A percentile compares a stretch with the other conserved stretches of the same genome.
Evolutionary conservation across 768 basidiomycete genomes (phyloP).

Genomic region (Lentinula lateritia): DNA sequence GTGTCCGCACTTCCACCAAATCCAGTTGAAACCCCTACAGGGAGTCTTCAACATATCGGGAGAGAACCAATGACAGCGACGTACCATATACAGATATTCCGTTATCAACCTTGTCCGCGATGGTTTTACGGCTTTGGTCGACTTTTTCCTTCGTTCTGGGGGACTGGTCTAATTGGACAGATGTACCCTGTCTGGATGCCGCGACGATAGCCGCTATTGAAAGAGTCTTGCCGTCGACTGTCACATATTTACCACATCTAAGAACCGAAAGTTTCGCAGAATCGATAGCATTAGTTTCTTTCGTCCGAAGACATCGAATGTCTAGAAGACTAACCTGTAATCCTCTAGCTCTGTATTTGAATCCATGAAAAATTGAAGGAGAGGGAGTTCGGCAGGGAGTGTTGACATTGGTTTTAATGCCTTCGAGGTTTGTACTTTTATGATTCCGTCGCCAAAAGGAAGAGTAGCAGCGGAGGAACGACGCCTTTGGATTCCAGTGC

Average conservation of each 20-base stretch:
- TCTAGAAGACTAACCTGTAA: constrained; percentile 44
- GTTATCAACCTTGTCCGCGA: constrained; percentile 56
- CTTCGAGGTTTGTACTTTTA: not conserved
- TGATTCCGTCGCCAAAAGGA: constrained; percentile 2
- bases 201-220: constrained; percentile 78
- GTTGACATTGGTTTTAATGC: not conserved
- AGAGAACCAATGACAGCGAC: not conserved
- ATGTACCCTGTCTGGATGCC: constrained; percentile 56
- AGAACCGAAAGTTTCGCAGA: not conserved
- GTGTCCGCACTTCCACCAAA: constrained; percentile 90
- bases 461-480: constrained; percentile 5
- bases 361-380: constrained; percentile 53
- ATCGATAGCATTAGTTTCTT: constrained; percentile 6
- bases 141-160: constrained; percentile 45
- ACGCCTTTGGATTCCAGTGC: constrained; percentile 9
- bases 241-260: constrained; percentile 59
- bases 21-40: constrained; percentile 36
- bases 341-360: constrained; percentile 57
- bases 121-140: constrained; percentile 56
- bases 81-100: constrained; percentile 6
- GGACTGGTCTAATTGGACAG: constrained; percentile 46
- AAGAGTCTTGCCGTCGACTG: constrained; percentile 65
- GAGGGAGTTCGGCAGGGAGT: constrained; percentile 11
- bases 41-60: not conserved
- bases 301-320: not conserved